Conservation (phyloP, 140 eudicot species). For the Erigeron philadelphicus region DNA sequence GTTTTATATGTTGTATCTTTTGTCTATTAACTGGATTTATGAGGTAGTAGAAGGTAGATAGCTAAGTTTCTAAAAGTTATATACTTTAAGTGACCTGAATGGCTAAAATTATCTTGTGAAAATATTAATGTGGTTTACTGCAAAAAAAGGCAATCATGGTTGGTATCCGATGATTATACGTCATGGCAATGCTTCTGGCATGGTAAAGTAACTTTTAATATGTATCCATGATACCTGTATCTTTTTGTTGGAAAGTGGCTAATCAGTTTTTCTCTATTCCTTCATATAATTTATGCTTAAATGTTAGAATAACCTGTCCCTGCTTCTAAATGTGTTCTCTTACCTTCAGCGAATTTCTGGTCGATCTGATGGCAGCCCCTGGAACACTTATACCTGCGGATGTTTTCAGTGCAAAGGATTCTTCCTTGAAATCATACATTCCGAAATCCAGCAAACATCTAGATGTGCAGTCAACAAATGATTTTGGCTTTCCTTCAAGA, state of each 20-base stretch:
- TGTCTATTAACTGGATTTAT: slow-evolving; percentile 3
- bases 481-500: slow-evolving; percentile 31
- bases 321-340: slow-evolving; percentile 31
- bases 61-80: slow-evolving; percentile 2
- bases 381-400: slow-evolving; percentile 94
- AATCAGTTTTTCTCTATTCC: not conserved
- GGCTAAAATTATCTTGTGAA: not conserved
- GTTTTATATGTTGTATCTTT: slow-evolving; percentile 6
- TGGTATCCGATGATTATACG: not conserved
- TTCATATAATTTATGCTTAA: not conserved
- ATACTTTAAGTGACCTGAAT: not conserved
- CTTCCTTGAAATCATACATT: slow-evolving; percentile 53
- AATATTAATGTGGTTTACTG: not conserved
- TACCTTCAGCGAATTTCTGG: slow-evolving; percentile 79
- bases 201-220: not conserved
- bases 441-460: slow-evolving; percentile 49
- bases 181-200: slow-evolving; percentile 1
- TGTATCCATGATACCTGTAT: slow-evolving; percentile 3
- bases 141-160: slow-evolving; percentile 3
- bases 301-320: slow-evolving; percentile 21
- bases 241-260: not conserved
- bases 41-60: not conserved
- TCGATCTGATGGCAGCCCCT: slow-evolving; percentile 99
- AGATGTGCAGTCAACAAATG: slow-evolving; percentile 35
- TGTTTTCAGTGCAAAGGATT: slow-evolving; percentile 54